Evolutionary conservation across 371 early-diverging fungal species (phyloP), one percentile per base, ranked within the genome.

Genomic region (Smittium mucronatum): DNA sequence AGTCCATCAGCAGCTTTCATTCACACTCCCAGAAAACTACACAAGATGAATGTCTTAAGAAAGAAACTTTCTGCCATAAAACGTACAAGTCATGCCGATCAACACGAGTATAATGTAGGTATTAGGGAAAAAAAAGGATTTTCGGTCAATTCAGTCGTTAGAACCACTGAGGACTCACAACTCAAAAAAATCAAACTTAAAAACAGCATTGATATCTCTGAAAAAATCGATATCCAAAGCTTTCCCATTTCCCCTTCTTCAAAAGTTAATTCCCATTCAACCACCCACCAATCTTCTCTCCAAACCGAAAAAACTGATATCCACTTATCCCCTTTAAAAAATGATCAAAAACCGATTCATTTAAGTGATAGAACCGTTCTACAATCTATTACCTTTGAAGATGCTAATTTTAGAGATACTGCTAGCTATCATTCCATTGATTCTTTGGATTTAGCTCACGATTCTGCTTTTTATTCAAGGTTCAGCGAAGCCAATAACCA

Each of bases 391-490:
- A 47, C 47, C 21, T 21, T 47, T 21, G 47, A 47, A 47, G 47
- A 47, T 47, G 16, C 29, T 2, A 5, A 65, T 26, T 65, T 65
- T 26, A 29, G 26, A 15, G 65, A 65, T 65, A 57, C 65, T 2
- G 5, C 65, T 25, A 65, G 65, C 65, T 65, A 65, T 28, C 65
- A 65, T 57, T 65, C 65, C 26, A 65, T 65, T 26, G 26, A 36
- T 65, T 65, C 65, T 15, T 15, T 47, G 2, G 65, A 65, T 21
- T 59, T 28, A 11, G 5, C 25, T 5, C 11, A n/a, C 59, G 28
- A 28, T 28, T 59, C 15, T 59, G 59, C 59, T 26, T 59, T 59
- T 59, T n/a, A 21, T 28, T n/a, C 59, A 16, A 26, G 28, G 26
- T 16, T 2, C 5, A 57, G 15, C 15, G 15, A 36, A n/a, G 5